Conservation (phyloP, 495 filamentous ascomycete species). For the Podospora pseudopauciseta region DNA sequence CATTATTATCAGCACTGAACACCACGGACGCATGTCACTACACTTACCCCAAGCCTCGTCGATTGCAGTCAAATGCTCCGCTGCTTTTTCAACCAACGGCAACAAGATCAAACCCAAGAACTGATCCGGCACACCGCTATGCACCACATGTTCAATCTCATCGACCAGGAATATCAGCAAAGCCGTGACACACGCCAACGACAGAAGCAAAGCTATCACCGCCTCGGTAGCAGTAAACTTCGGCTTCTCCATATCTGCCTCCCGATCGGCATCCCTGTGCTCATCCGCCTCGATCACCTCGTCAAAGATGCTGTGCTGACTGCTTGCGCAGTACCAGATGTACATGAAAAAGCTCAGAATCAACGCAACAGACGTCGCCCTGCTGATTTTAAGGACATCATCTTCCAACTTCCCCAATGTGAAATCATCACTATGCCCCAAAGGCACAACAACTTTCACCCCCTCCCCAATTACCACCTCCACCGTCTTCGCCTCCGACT, state of each 20-base stretch:
- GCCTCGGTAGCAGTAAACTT: slow-evolving; percentile 79
- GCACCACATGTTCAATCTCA: slow-evolving; percentile 72
- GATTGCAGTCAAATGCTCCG: slow-evolving; percentile 80
- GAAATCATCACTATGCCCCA: slow-evolving; percentile 13
- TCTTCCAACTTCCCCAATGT: slow-evolving; percentile 38
- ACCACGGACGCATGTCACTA: neutral
- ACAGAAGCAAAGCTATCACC: slow-evolving; percentile 58
- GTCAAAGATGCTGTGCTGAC: slow-evolving; percentile 71
- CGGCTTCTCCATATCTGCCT: slow-evolving; percentile 57
- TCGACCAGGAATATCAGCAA: slow-evolving; percentile 75
- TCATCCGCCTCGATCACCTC: slow-evolving; percentile 62
- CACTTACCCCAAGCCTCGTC: slow-evolving; percentile 81
- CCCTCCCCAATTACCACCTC: slow-evolving; percentile 9
- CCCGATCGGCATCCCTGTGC: slow-evolving; percentile 60
- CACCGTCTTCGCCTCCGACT: slow-evolving; percentile 17
- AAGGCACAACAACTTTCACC: neutral
- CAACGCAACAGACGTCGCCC: slow-evolving; percentile 69
- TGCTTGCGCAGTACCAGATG: slow-evolving; percentile 71
- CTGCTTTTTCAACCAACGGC: slow-evolving; percentile 83
- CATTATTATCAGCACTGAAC: neutral
- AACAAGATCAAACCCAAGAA: slow-evolving; percentile 74
- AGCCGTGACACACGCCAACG: slow-evolving; percentile 69
- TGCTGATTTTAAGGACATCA: slow-evolving; percentile 62
- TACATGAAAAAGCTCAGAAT: slow-evolving; percentile 72
- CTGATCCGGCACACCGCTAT: slow-evolving; percentile 61